Evolutionary conservation across 163 green algal species (phyloP).

Genomic region (Volvox carteri): DNA sequence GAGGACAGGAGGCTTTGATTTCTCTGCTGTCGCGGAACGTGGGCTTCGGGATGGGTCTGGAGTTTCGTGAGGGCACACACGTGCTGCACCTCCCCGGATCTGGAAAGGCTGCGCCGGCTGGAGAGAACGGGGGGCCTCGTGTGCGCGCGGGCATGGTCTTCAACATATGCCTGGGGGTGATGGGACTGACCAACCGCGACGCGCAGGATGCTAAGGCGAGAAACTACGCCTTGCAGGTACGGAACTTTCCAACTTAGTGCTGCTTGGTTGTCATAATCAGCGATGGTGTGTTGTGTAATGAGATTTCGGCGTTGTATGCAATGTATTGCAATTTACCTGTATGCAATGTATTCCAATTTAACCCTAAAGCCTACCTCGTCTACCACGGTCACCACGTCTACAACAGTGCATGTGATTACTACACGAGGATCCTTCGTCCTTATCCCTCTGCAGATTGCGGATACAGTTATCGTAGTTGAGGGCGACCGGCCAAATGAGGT

Average conservation of each 20-base stretch:
- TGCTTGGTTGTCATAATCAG: no score
- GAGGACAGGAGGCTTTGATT: constrained; percentile 75
- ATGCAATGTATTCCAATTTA: no score
- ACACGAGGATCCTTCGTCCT: no score
- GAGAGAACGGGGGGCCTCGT: constrained; percentile 28
- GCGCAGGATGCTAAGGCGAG: constrained; percentile 58
- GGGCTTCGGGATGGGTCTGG: constrained; percentile 94
- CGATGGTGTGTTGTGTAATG: no score
- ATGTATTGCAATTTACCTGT: no score
- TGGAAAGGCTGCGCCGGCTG: constrained; percentile 35
- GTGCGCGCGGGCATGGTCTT: constrained; percentile 91
- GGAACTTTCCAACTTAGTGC: no score
- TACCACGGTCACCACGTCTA: no score
- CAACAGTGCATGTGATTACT: no score
- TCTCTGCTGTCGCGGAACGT: constrained; percentile 88
- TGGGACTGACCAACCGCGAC: constrained; percentile 60
- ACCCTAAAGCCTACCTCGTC: no score
- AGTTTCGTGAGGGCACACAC: constrained; percentile 87
- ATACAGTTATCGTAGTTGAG: constrained; percentile 91
- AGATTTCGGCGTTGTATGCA: no score
- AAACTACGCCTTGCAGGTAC: constrained; percentile 73
- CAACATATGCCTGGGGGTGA: constrained; percentile 88
- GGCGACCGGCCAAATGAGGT: constrained; percentile 80
- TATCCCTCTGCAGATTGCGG: constrained; percentile 83
- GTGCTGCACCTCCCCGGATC: constrained; percentile 41